A percentile compares a stretch with the other conserved stretches of the same genome.
phyloP scores from a whole-genome alignment of 1,284 basidiomycete genomes.

The Moesziomyces sp. region DNA sequence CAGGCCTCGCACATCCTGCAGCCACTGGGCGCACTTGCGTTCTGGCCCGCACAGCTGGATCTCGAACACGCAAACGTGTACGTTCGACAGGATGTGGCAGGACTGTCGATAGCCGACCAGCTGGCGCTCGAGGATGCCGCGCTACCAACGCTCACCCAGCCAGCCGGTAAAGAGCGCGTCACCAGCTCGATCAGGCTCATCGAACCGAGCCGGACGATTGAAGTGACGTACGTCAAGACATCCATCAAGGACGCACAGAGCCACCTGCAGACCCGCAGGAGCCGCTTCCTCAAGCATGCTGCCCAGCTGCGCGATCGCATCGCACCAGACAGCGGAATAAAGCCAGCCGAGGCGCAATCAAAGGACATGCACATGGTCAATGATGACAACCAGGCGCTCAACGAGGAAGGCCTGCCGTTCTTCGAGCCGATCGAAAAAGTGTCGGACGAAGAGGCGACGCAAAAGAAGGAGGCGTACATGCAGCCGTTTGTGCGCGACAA shows the following conservation, averaged over 20 bases:
- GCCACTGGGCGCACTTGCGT: conserved; percentile 34
- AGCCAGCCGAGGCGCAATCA: background rate
- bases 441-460: conserved; percentile 24
- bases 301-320: background rate
- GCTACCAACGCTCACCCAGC: conserved; percentile 12
- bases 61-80: conserved; percentile 8
- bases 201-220: conserved; percentile 25
- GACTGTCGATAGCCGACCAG: conserved; percentile 18
- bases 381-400: conserved; percentile 54
- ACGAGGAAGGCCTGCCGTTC: conserved; percentile 66
- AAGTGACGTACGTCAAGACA: conserved; percentile 15
- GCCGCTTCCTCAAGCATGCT: background rate
- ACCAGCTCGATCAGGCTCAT: conserved; percentile 8
- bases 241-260: conserved; percentile 16
- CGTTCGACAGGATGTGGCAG: conserved; percentile 13
- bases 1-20: conserved; percentile 19
- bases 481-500: conserved; percentile 35
- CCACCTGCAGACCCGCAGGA: conserved; percentile 9
- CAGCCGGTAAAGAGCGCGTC: background rate
- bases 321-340: background rate
- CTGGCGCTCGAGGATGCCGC: conserved; percentile 21
- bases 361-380: conserved; percentile 23
- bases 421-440: conserved; percentile 60
- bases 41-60: conserved; percentile 32
- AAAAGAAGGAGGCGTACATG: conserved; percentile 36